Conservation (phyloP, 2,329 filamentous ascomycete genomes). For the Paracoccidioides brasiliensis region DNA sequence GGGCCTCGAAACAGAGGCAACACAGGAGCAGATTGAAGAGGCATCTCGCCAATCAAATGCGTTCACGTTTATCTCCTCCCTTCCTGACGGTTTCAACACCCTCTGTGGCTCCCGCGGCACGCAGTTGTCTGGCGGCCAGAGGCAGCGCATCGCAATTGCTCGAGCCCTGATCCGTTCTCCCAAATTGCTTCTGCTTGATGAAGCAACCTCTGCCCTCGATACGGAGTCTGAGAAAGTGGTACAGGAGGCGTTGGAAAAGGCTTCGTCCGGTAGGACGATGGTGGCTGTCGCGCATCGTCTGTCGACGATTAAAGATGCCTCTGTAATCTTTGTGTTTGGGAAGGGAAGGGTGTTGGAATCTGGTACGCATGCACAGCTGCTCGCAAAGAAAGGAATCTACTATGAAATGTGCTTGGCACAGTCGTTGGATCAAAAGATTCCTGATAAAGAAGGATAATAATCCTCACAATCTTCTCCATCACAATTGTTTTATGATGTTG, state of each 20-base stretch:
- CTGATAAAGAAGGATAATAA: not conserved
- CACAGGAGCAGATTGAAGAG: constrained; percentile 20
- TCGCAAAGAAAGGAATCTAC: constrained; percentile 21
- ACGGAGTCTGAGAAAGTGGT: constrained; percentile 25
- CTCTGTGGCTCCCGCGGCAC: constrained; percentile 22
- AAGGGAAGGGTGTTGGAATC: constrained; percentile 27
- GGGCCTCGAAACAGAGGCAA: constrained; percentile 26
- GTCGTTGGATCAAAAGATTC: constrained; percentile 9
- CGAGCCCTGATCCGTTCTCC: constrained; percentile 30
- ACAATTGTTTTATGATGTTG: too few relatives aligned
- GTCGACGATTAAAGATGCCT: constrained; percentile 72
- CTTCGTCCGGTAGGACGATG: constrained; percentile 67
- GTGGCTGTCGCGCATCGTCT: constrained; percentile 83
- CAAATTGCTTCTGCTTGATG: constrained; percentile 30
- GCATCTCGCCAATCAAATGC: constrained; percentile 27
- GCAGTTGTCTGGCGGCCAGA: constrained; percentile 29
- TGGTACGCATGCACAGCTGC: constrained; percentile 29
- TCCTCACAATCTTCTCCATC: too few relatives aligned
- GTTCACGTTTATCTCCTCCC: constrained; percentile 25
- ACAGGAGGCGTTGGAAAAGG: constrained; percentile 18
- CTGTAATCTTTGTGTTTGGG: constrained; percentile 58
- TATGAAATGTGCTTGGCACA: constrained; percentile 19
- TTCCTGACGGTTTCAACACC: constrained; percentile 27
- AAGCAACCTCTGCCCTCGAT: constrained; percentile 32
- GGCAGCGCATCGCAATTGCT: constrained; percentile 33